Percentiles rank a stretch among this genome's conserved stretches.
phyloP scores from a whole-genome alignment of 768 basidiomycete genomes.

The Russula olivacea region DNA sequence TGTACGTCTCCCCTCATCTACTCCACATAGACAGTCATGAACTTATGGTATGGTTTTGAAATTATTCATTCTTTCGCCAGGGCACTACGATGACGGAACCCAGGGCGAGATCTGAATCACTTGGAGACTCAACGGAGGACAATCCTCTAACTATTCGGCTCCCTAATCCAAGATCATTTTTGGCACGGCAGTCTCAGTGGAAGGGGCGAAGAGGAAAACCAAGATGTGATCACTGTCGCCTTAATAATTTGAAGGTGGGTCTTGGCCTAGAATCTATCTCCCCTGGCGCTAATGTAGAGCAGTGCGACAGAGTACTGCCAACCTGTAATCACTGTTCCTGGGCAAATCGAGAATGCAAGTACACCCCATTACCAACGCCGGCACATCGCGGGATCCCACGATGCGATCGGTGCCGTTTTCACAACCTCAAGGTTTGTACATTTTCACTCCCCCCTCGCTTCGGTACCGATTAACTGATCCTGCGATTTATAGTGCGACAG shows the following conservation, averaged over 20 bases:
- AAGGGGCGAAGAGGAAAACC: slow-evolving; percentile 70
- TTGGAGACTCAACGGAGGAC: slow-evolving; percentile 33
- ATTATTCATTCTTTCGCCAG: slow-evolving; percentile 7
- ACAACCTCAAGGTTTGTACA: slow-evolving; percentile 55
- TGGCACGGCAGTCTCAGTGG: slow-evolving; percentile 68
- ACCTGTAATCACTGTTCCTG: slow-evolving; percentile 68
- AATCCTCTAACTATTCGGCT: slow-evolving; percentile 54
- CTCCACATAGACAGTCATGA: neutral
- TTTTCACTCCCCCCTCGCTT: slow-evolving; percentile 6
- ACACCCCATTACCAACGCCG: slow-evolving; percentile 68
- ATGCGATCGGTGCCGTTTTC: slow-evolving; percentile 62
- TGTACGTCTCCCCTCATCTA: slow-evolving; percentile 4
- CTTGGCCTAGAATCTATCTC: slow-evolving; percentile 10
- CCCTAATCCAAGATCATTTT: slow-evolving; percentile 60
- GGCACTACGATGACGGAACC: slow-evolving; percentile 20
- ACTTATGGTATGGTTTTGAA: slow-evolving; percentile 1
- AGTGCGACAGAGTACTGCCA: slow-evolving; percentile 69
- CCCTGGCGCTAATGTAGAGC: slow-evolving; percentile 18
- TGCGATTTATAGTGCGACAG: slow-evolving; percentile 52
- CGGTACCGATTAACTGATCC: slow-evolving; percentile 10
- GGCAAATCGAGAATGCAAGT: slow-evolving; percentile 59
- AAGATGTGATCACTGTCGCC: slow-evolving; percentile 65
- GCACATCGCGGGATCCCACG: slow-evolving; percentile 71
- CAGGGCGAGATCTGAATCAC: slow-evolving; percentile 31
- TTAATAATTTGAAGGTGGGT: slow-evolving; percentile 66